Conservation (phyloP, 257 asterid species). For the Ehretia macrophylla region DNA sequence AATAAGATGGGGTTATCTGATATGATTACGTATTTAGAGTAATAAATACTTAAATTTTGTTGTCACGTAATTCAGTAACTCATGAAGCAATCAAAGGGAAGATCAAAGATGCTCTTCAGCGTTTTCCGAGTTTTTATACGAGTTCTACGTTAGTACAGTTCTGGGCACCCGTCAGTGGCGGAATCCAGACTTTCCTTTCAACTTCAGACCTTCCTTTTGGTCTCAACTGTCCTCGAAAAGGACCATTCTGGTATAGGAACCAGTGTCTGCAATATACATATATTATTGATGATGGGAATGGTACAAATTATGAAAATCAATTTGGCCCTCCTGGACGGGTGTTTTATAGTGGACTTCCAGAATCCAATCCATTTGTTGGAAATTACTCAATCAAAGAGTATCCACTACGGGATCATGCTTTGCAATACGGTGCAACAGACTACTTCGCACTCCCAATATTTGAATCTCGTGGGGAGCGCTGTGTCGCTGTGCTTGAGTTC, state of each 20-base stretch:
- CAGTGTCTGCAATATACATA: not conserved
- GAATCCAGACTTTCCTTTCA: not conserved
- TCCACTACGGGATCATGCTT: conserved; percentile 8
- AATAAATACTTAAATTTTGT: too few species aligned
- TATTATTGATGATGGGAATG: not conserved
- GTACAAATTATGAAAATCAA: conserved; percentile 5
- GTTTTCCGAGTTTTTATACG: too few species aligned
- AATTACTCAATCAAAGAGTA: conserved; percentile 16
- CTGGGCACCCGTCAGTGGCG: not conserved
- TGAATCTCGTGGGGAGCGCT: not conserved
- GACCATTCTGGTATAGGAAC: conserved; percentile 7
- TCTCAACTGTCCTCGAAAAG: not conserved
- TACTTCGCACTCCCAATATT: conserved; percentile 13
- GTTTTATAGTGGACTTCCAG: not conserved
- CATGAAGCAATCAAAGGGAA: too few species aligned
- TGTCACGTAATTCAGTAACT: too few species aligned
- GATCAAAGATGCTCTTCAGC: too few species aligned
- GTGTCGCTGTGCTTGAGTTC: conserved; percentile 19
- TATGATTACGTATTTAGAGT: too few species aligned
- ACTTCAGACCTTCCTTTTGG: conserved; percentile 1
- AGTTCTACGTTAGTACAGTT: too few species aligned
- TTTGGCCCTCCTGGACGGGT: conserved; percentile 19
- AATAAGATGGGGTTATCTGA: too few species aligned
- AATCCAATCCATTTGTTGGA: not conserved
- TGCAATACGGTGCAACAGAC: not conserved